Evolutionary conservation across 352 stramenopile species (phyloP).

Genomic region (Phytophthora europaea): DNA sequence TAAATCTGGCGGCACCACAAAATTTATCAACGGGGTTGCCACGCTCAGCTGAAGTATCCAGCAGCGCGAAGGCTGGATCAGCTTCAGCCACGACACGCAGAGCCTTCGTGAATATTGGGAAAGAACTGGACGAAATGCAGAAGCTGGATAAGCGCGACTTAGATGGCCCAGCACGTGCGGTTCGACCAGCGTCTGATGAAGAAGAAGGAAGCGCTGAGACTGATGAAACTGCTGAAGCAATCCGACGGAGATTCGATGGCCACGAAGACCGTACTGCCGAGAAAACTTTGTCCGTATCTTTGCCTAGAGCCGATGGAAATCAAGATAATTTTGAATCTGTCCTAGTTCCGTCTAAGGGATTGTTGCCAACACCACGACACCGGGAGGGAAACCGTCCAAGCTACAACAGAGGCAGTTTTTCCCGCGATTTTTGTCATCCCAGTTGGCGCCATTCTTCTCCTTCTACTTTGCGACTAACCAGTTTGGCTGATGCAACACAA

Average conservation of each 20-base stretch:
- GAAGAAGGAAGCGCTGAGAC: background rate
- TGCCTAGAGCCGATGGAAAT: background rate
- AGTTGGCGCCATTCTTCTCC: background rate
- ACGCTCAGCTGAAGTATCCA: background rate
- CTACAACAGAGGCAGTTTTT: background rate
- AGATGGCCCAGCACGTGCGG: too few species aligned
- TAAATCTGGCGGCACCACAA: background rate
- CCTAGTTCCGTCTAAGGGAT: background rate
- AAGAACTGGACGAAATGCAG: background rate
- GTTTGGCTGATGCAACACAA: background rate
- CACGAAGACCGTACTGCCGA: background rate
- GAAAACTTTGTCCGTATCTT: background rate
- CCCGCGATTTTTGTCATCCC: background rate
- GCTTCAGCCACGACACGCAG: too few species aligned
- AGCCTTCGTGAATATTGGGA: too few species aligned
- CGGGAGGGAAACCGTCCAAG: background rate
- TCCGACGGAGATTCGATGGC: background rate
- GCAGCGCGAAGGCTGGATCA: background rate
- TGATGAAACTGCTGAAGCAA: background rate
- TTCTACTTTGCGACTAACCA: too few species aligned
- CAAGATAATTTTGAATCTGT: background rate
- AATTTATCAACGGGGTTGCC: background rate
- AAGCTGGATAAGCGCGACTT: too few species aligned
- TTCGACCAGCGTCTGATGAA: background rate
- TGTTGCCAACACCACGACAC: background rate